Base-by-base conservation (phyloP, 176 grass and related monocot species). In the Lolium multiflorum region DNA sequence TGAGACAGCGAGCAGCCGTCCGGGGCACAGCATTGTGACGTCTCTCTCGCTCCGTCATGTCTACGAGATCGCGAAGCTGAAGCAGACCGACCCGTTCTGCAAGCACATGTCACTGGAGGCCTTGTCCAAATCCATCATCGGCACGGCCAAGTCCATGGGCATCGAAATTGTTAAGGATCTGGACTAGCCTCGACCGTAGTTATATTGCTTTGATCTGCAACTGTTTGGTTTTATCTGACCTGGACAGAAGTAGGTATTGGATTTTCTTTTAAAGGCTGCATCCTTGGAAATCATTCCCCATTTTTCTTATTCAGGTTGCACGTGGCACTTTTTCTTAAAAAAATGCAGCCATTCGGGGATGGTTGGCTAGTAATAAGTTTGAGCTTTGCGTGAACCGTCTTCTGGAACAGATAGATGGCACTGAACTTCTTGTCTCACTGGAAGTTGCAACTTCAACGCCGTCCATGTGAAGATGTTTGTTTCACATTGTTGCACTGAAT, bases 41-140 rank as follows among this genome's bases (percentile, higher is more conserved):
- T 49, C 71, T 6, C 71, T 74, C 11, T 48, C 44, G 13, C 71
- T 74, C 10, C 44, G 43, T 21, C 71, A 74, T 4, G 21, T 74
- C 21, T 50, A 74, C 6, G 71, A 74, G 71, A 74, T 50, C 13
- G 71, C 46, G 3, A 74, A 74, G 46, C 71, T 74, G 11, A 74
- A 74, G 71, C 41, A 74, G 44, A 1, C 44, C 0, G 71, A 74
- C 50, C 26, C 50, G 9, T 55, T 77, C 16, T 77, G 51, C 17
- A 77, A 57, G 28, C 44, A 74, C 46, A 74, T 74, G 44, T 74
- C 71, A 3, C 71, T 74, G 1, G 71, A 74, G 71, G 71, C 46
- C 21, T 22, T 50, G 71, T 50, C 44, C 71, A 74, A 74, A 22
- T 74, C 71, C 46, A 74, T 74, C 71, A 74, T 74, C 71, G 71